Base-by-base conservation (phyloP, 1,284 basidiomycete genomes). In the Cryptococcus floricola region DNA sequence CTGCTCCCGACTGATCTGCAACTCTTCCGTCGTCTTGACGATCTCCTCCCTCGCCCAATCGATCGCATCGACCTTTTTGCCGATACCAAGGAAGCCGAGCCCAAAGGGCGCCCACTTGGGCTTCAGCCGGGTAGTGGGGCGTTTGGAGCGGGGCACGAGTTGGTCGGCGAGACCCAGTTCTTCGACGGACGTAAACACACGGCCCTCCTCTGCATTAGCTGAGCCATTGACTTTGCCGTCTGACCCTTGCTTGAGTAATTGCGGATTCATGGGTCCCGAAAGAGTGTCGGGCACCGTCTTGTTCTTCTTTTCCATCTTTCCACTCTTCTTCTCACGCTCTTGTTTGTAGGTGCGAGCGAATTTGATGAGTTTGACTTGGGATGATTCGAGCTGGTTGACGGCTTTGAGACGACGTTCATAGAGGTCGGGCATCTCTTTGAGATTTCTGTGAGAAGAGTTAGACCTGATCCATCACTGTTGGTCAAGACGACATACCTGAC, bases 41-140 rank as follows among this genome's bases (percentile, higher is more conserved):
- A 78, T 74, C 62, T 76, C 71, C 39, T 71, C 65, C 18, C 69
- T 62, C 5, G 86, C 86, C 92, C 93, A 98, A 2, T 91, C 85
- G 69, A 98, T 92, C 1, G 86, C 83, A 77, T 98, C 95, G 4
- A 94, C 90, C 76, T 95, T 91, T 71, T 91, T 76, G 12, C 76
- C 76, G 16, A 74, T 74, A 10, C 88, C 88, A 38, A 84, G 79
- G 45, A 71, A 84, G 23, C 87, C 85, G 0, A 87, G 74, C 1
- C 80, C 75, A 61, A 86, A 83, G 0, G 85, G 85, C 42, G 55
- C 83, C 84, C 60, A 86, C 13, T 62, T 64, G 64, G 57, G 85
- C 81, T 62, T 80, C 23, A 96, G 83, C 53, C 88, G 87, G 74
- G 90, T 89, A 0, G 84, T 85, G 0, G 95, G 95, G 2, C 94